Evolutionary conservation across 1,284 basidiomycete species (phyloP).

Genomic region (Tranzscheliella williamsii): DNA sequence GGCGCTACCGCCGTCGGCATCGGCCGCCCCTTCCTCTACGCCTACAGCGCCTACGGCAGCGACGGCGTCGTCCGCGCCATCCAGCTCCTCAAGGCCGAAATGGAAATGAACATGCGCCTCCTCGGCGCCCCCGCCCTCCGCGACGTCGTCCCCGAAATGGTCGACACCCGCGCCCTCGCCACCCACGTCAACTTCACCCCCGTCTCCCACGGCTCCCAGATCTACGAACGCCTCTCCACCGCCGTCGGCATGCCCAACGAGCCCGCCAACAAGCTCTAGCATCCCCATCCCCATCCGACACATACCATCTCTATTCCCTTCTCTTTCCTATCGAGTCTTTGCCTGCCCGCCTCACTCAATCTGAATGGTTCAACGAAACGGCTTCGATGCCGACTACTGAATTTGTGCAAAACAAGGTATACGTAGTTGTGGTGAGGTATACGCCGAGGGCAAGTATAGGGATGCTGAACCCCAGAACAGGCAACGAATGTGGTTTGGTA

Average conservation of each 20-base stretch:
- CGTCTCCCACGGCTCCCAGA: constrained; percentile 31
- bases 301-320: no score
- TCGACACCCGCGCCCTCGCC: constrained; percentile 67
- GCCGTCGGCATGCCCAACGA: constrained; percentile 45
- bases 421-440: no score
- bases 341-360: no score
- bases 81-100: constrained; percentile 76
- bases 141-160: constrained; percentile 80
- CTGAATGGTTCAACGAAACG: no score
- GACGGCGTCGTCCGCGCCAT: constrained; percentile 76
- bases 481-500: no score
- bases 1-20: constrained; percentile 90
- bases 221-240: constrained; percentile 48
- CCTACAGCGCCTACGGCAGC: constrained; percentile 85
- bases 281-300: no score
- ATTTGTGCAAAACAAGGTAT: no score
- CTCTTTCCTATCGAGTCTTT: no score
- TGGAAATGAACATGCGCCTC: constrained; percentile 76
- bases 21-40: constrained; percentile 84
- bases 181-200: constrained; percentile 49
- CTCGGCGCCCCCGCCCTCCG: constrained; percentile 73
- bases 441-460: no score
- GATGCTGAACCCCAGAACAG: no score
- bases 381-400: no score
- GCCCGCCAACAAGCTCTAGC: constrained; percentile 37